Evolutionary conservation across 1,284 basidiomycete genomes (phyloP), one percentile per base, ranked within the genome.

Genomic region (Heterobasidion parviporum): DNA sequence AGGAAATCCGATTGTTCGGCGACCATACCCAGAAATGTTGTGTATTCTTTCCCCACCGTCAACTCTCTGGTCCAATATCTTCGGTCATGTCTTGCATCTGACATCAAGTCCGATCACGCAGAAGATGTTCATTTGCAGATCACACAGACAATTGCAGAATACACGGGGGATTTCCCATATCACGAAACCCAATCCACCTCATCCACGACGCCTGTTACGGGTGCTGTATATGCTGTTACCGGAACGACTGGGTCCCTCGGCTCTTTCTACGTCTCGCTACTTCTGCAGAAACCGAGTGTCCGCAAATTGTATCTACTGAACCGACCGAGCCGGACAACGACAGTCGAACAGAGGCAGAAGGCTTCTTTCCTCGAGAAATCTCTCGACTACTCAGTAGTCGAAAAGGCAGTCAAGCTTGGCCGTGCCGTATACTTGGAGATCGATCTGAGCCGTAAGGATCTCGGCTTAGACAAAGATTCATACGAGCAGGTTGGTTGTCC

Each of bases 21-120:
- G 8, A 46, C 44, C 5, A 16, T 64, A 15, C 62, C 63, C 6
- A 54, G 56, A 34, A 64, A 63, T 51, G 48, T 62, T 16, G 57
- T 62, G 12, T 62, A 61, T 41, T 43, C 54, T 10, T 49, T 61
- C 54, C 62, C 62, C 26, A 60, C 59, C 14, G 51, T 60, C 16
- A 18, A 18, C 18, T 18, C 18, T 18, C 18, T 18, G 18, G 18
- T 18, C 18, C 38, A 16, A 18, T 10, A 14, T 51, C 6, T 57
- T 64, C 18, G 47, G 49, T 54, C 47, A 54, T 7, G 10, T 38
- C 36, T 33, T 38, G 14, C 34, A 9, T 41, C 50, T 8, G n/a
- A 16, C 9, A 2, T 8, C 16, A 16, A n/a, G 8, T 47, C 16
- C 12, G 45, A 18, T 8, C 16, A 8, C 12, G 9, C 45, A 8